Evolutionary conservation across 148 eudicot genomes (phyloP).

Genomic region (Chenopodium berlandieri): DNA sequence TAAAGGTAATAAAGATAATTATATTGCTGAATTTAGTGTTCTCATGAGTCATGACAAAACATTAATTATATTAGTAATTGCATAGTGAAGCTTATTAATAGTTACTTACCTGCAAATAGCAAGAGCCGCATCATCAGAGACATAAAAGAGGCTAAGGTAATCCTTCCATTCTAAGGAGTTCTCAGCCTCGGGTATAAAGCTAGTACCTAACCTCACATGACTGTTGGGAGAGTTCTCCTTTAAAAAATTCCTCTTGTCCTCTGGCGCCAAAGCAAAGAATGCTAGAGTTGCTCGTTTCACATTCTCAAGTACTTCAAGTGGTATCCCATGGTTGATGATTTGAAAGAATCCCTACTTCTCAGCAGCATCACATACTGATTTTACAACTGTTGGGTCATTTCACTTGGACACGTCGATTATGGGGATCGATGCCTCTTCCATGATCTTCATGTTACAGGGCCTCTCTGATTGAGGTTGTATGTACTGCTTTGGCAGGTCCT

Average conservation of each 20-base stretch:
- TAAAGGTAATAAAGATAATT: neutral
- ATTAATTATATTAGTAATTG: neutral
- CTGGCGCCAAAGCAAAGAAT: constrained; percentile 39
- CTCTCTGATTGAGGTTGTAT: constrained; percentile 47
- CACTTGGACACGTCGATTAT: constrained; percentile 48
- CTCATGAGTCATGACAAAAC: neutral
- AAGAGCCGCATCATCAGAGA: constrained; percentile 47
- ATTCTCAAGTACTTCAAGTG: constrained; percentile 33
- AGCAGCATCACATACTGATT: constrained; percentile 49
- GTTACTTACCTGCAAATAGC: constrained; percentile 36
- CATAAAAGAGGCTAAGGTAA: constrained; percentile 58
- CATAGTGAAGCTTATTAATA: neutral
- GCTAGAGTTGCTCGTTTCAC: constrained; percentile 38
- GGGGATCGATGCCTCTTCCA: constrained; percentile 40
- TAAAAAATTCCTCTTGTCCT: constrained; percentile 44
- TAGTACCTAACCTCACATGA: constrained; percentile 48
- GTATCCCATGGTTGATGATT: constrained; percentile 53
- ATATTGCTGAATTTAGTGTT: neutral
- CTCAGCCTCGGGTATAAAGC: constrained; percentile 52
- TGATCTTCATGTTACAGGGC: constrained; percentile 23
- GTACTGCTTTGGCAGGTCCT: constrained; percentile 41
- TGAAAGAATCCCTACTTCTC: constrained; percentile 57
- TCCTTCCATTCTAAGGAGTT: constrained; percentile 61
- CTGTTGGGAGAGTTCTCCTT: constrained; percentile 43
- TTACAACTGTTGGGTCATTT: constrained; percentile 32